These are phyloP conservation scores for Parasarocladium wereldwijsianum DNA, from an alignment of 2,329 filamentous ascomycete genomes.

Conservation along the genomic window DNA sequence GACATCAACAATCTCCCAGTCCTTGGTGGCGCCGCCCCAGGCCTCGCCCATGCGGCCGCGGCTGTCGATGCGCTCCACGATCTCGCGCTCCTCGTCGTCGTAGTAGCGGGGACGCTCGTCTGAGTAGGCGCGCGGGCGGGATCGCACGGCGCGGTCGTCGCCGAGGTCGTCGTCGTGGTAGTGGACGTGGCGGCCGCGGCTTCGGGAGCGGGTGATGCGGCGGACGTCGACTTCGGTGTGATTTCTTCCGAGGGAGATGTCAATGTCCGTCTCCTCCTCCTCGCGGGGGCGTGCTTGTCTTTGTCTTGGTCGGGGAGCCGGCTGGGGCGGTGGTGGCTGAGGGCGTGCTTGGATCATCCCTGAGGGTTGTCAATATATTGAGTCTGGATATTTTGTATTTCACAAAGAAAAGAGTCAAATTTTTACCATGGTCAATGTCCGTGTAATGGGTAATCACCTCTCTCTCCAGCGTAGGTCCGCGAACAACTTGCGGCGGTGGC, in stretches of 20 bases:
- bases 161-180: conserved; percentile 51
- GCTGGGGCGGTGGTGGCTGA: conserved; percentile 27
- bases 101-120: conserved; percentile 27
- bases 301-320: conserved; percentile 29
- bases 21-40: conserved; percentile 56
- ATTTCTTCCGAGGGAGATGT: conserved; percentile 39
- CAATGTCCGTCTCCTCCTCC: conserved; percentile 44
- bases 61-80: conserved; percentile 37
- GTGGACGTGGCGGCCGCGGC: conserved; percentile 24
- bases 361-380: conserved; percentile 12
- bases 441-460: conserved; percentile 82
- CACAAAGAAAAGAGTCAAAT: background rate
- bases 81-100: conserved; percentile 50
- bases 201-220: conserved; percentile 21
- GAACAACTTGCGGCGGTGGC: conserved; percentile 50
- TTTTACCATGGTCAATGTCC: conserved; percentile 72
- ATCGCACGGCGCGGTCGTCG: conserved; percentile 38
- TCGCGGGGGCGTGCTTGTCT: conserved; percentile 23
- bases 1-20: conserved; percentile 73
- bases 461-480: conserved; percentile 68
- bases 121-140: conserved; percentile 37
- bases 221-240: conserved; percentile 44
- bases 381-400: conserved; percentile 1
- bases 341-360: conserved; percentile 29
- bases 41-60: conserved; percentile 60